Percentiles rank a stretch among this genome's conserved stretches.
phyloP scores from a whole-genome alignment of 2,329 filamentous ascomycete genomes.

The Botrytis galanthina region DNA sequence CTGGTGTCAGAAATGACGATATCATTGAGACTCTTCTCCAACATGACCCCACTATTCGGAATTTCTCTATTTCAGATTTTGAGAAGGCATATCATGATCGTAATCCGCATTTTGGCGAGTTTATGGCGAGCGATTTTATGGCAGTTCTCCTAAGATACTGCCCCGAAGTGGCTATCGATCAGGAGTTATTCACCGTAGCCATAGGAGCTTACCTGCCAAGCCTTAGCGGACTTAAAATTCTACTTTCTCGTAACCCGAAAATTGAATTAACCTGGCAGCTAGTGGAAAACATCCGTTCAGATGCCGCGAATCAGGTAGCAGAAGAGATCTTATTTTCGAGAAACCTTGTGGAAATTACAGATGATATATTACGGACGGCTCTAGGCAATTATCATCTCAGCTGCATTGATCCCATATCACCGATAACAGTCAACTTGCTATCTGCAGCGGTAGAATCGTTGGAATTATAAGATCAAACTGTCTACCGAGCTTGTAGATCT shows the following conservation, averaged over 20 bases:
- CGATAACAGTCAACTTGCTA: background rate
- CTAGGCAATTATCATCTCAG: background rate
- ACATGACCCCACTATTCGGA: no score
- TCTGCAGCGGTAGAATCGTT: background rate
- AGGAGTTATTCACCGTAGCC: background rate
- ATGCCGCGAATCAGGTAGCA: background rate
- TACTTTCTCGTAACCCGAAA: background rate
- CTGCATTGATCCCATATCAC: background rate
- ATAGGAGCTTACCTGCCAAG: rapidly evolving
- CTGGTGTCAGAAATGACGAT: no score
- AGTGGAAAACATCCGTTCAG: rapidly evolving
- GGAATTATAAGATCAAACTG: background rate
- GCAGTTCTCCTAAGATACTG: no score
- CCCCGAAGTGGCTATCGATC: no score
- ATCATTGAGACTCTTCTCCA: no score
- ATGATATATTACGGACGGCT: background rate
- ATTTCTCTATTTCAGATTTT: no score
- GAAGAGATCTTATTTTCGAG: background rate
- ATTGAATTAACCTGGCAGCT: background rate
- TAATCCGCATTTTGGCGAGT: no score
- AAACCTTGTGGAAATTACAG: background rate
- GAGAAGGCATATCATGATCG: no score
- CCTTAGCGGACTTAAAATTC: background rate
- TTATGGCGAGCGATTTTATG: no score
- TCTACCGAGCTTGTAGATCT: background rate